Evolutionary conservation across 768 basidiomycete genomes (phyloP), one percentile per base, ranked within the genome.

Genomic region (Multifurca ochricompacta): DNA sequence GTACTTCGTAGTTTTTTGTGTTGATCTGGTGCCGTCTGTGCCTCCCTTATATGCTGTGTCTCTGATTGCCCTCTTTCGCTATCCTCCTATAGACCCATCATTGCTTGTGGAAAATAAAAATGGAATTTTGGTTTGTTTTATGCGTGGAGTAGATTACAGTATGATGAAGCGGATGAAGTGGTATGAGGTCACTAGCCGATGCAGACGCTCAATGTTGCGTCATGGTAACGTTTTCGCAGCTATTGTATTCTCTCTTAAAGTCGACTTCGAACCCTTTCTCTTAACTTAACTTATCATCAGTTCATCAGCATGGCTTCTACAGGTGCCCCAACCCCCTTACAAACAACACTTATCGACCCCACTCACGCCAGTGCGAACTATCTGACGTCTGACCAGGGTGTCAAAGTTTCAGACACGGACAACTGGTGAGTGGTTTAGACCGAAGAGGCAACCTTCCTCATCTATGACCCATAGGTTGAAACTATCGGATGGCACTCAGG

Each of bases 301-400:
- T 23, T 14, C 21, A 9, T 21, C n/a, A 44, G 18, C 18, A 46
- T 53, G 52, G 30, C 37, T 21, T 46, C 43, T 50, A 19, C 36
- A 5, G 19, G 30, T 28, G 18, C 30, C 11, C 28, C 41, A 36
- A 3, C 27, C 19, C 13, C 21, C n/a, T n/a, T n/a, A n/a, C n/a
- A 62, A 36, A 44, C 9, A 11, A 40, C 18, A 8, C 72, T 75
- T 51, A 45, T 77, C 36, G 67, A 73, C 19, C 63, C 68, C 19
- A 54, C 55, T 19, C 47, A 46, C 31, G 21, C 2, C 11, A 45
- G 63, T 4, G 28, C 58, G 14, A 62, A 61, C 13, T 62, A 54
- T 18, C 51, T 83, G 57, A 86, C 82, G 0, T 85, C 81, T 10
- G 83, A 85, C 60, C 74, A 78, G 60, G 85, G 83, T 19, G 74